Conservation (phyloP, 2,329 filamentous ascomycete species). For the Trichoderma lentiforme region DNA sequence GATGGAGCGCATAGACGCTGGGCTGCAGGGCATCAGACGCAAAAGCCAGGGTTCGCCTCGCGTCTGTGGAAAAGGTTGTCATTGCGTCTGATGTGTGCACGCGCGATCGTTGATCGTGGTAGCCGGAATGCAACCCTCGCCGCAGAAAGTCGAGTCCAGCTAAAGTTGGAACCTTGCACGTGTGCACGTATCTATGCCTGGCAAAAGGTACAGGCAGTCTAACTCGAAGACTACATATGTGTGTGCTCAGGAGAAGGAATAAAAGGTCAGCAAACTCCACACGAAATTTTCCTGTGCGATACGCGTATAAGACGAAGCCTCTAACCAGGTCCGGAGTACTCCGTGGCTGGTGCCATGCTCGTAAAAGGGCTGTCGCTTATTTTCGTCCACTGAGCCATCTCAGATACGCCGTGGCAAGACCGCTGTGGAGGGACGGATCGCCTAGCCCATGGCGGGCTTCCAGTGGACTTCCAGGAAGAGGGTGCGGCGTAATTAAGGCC, state of each 20-base stretch:
- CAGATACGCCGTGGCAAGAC: background rate
- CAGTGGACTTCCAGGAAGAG: background rate
- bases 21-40: background rate
- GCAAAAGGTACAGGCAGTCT: background rate
- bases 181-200: background rate
- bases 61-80: background rate
- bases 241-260: background rate
- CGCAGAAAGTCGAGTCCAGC: background rate
- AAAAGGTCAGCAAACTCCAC: background rate
- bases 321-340: constrained; percentile 10
- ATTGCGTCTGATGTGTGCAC: background rate
- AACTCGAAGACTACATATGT: background rate
- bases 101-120: background rate
- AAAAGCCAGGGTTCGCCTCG: background rate
- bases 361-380: background rate
- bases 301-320: background rate
- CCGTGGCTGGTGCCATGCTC: background rate
- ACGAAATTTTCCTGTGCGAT: background rate
- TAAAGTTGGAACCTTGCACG: background rate
- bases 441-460: background rate
- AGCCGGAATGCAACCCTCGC: constrained; percentile 4
- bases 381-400: background rate
- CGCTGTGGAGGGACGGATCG: constrained; percentile 7
- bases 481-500: constrained; percentile 1
- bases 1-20: background rate